Evolutionary conservation across 2,329 filamentous ascomycete genomes (phyloP).

Genomic region (Neophaeococcomyces aloes): DNA sequence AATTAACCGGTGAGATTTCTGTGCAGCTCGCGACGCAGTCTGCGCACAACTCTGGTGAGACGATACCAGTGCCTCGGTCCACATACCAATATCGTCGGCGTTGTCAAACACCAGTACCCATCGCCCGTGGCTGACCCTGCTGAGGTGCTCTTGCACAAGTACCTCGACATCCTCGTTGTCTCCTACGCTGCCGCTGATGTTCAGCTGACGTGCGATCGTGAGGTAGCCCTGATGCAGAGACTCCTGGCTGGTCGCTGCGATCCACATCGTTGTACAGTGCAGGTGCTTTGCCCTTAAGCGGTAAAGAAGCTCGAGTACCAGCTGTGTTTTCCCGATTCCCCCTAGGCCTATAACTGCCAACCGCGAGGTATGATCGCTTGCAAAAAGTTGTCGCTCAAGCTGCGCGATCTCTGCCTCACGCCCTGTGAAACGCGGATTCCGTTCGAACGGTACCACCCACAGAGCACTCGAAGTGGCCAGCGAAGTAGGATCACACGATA

Average conservation of each 20-base stretch:
- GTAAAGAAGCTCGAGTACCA: conserved; percentile 4
- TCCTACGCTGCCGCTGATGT: conserved; percentile 6
- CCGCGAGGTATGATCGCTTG: too few relatives aligned
- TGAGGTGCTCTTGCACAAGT: conserved; percentile 11
- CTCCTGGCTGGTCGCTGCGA: conserved; percentile 2
- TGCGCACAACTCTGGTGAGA: background rate
- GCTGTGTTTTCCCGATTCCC: too few relatives aligned
- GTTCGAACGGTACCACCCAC: conserved; percentile 18
- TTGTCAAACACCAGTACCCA: conserved; percentile 22
- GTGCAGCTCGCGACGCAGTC: background rate
- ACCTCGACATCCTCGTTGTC: conserved; percentile 10
- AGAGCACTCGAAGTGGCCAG: background rate
- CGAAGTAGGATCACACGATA: conserved; percentile 4
- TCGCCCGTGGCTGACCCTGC: conserved; percentile 7
- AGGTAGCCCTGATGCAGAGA: conserved; percentile 6
- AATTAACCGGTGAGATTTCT: conserved; percentile 4
- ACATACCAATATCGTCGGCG: conserved; percentile 13
- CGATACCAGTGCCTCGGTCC: background rate
- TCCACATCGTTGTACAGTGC: conserved; percentile 8
- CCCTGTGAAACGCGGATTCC: background rate
- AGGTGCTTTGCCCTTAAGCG: conserved; percentile 1
- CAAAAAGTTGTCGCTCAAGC: too few relatives aligned
- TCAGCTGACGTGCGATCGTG: conserved; percentile 5
- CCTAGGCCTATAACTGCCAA: too few relatives aligned
- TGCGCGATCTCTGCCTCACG: too few relatives aligned